Conservation (phyloP, 2,329 filamentous ascomycete species). For the Claviceps sp. region DNA sequence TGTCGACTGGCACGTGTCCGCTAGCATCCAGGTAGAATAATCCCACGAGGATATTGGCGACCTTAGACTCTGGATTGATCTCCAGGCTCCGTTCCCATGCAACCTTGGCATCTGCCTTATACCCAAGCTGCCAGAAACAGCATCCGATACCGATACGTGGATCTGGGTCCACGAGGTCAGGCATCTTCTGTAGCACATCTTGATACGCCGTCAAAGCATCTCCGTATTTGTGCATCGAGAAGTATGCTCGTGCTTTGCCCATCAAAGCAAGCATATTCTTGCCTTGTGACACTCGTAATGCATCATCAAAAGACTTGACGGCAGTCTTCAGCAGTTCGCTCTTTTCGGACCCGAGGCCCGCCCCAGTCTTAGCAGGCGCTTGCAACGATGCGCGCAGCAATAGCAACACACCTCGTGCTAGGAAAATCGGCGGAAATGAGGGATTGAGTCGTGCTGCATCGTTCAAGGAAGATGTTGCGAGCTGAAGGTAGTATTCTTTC, state of each 20-base stretch:
- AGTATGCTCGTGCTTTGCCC: conserved; percentile 77
- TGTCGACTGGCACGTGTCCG: conserved; percentile 67
- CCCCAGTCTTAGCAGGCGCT: conserved; percentile 54
- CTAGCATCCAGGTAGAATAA: conserved; percentile 83
- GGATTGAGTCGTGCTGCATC: conserved; percentile 92
- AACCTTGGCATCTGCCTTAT: conserved; percentile 79
- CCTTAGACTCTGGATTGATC: conserved; percentile 70
- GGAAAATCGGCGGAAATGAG: conserved; percentile 77
- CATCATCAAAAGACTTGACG: conserved; percentile 89
- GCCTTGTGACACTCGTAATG: conserved; percentile 67
- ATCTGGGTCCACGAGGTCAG: conserved; percentile 80
- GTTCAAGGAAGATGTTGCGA: conserved; percentile 83
- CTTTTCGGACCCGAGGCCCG: conserved; percentile 57
- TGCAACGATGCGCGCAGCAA: conserved; percentile 79
- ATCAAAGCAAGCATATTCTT: conserved; percentile 87
- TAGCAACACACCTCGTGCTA: conserved; percentile 80
- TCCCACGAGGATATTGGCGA: conserved; percentile 79
- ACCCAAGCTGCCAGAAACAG: conserved; percentile 93
- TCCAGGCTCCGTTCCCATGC: conserved; percentile 86
- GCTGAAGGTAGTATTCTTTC: conserved; percentile 84
- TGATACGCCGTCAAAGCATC: conserved; percentile 81
- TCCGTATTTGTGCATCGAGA: conserved; percentile 72
- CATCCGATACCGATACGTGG: conserved; percentile 92
- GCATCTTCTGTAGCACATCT: conserved; percentile 72
- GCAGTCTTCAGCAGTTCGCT: conserved; percentile 73